Conservation (phyloP, 2,329 filamentous ascomycete genomes). For the Aphanocladium album region DNA sequence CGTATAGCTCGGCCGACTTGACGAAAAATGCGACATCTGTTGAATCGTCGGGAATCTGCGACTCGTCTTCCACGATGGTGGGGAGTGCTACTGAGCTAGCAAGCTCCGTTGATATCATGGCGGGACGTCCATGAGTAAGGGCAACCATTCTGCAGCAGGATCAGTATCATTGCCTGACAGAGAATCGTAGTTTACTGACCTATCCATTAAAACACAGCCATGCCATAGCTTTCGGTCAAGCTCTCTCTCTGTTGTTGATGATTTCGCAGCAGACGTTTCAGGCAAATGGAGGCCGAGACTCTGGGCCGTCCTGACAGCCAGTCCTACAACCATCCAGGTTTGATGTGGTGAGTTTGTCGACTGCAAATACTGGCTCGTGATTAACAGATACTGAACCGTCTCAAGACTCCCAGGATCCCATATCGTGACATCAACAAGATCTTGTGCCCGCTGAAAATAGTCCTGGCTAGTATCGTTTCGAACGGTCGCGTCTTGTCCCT, state of each 20-base stretch:
- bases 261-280: conserved; percentile 27
- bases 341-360: conserved; percentile 43
- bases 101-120: conserved; percentile 28
- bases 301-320: conserved; percentile 42
- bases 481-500: conserved; percentile 34
- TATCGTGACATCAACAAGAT: conserved; percentile 35
- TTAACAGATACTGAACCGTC: conserved; percentile 40
- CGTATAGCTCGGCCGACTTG: conserved; percentile 32
- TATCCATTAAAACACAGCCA: conserved; percentile 34
- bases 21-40: conserved; percentile 28
- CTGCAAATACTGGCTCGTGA: conserved; percentile 45
- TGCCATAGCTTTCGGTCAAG: conserved; percentile 30
- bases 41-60: not conserved
- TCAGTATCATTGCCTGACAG: not conserved
- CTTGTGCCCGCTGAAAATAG: conserved; percentile 39
- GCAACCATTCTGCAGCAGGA: conserved; percentile 26
- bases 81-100: conserved; percentile 26
- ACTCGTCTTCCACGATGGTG: not conserved
- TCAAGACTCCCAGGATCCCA: conserved; percentile 39
- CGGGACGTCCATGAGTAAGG: conserved; percentile 30
- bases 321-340: conserved; percentile 45
- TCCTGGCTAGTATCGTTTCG: conserved; percentile 34
- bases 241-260: conserved; percentile 22
- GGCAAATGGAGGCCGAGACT: conserved; percentile 40
- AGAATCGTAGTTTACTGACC: conserved; percentile 20